Base-by-base conservation (phyloP, 306 rosid genomes). In the Phaseolus lunatus region DNA sequence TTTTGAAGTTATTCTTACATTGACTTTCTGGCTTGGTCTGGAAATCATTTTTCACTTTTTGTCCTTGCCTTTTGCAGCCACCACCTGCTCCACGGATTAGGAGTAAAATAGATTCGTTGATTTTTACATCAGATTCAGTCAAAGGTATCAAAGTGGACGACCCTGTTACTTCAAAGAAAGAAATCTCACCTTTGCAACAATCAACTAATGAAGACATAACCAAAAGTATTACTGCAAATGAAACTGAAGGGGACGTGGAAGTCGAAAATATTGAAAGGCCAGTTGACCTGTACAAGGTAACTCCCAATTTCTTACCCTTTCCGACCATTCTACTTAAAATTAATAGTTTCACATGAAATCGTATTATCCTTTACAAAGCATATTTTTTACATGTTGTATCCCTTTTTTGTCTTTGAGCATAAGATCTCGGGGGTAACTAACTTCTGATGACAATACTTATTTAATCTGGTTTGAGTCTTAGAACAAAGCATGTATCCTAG, bases 221-320 rank as follows among this genome's bases (percentile, higher is more conserved):
- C 62, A 76, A 76, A 78, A 85, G 75, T 66, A 64, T 72, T 4
- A 80, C 75, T 31, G 90, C 83, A 47, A 73, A 78, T 76, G 89
- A 88, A 74, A 76, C 66, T 35, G 88, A 83, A 75, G 88, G 27
- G 75, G 97, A 85, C 73, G 89, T 88, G 26, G 92, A 87, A 79
- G 96, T 91, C 33, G 94, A 89, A 85, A 90, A 86, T 84, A 89
- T 96, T 82, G 96, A 96, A 85, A 90, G 94, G 88, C 98, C 99
- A 1, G 93, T 96, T 81, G 99, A 96, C 80, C 91, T 96, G 16
- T 96, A 96, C 87, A 96, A 92, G 99, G 99, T 96, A 82, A 58
- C 58, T 23, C 13, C 47, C 22, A 15, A 70, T 72, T 64, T 59
- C 44, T 20, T 20, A 72, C 23, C 19, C 45, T 58, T 54, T 10